These are phyloP conservation scores for Fusarium coicis DNA, from an alignment of 2,329 filamentous ascomycete species.

Conservation along the genomic window DNA sequence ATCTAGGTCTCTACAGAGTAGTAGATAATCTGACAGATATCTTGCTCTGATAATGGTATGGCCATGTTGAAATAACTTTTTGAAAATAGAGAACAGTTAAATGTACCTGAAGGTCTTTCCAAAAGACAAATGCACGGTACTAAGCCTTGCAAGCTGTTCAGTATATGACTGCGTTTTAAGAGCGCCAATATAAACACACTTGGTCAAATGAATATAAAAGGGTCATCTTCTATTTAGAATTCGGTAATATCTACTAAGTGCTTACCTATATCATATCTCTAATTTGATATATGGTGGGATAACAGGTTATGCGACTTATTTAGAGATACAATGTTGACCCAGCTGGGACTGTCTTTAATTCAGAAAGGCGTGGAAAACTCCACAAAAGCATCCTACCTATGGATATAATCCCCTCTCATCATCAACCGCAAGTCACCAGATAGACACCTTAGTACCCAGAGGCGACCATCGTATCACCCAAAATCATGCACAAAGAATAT, in stretches of 20 bases:
- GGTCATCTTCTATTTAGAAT: background rate
- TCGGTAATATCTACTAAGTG: background rate
- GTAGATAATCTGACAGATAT: background rate
- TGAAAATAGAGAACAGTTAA: background rate
- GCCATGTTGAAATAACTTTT: background rate
- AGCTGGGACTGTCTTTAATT: background rate
- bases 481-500: constrained; percentile 32
- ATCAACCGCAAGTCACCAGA: background rate
- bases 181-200: too few relatives aligned
- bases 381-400: background rate
- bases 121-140: too few relatives aligned
- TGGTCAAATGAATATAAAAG: background rate
- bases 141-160: background rate
- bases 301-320: background rate
- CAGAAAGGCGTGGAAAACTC: background rate
- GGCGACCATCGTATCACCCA: background rate
- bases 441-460: background rate
- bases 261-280: background rate
- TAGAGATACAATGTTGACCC: background rate
- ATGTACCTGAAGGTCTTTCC: background rate
- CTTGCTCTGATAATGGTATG: too few relatives aligned
- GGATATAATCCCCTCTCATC: background rate
- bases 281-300: background rate
- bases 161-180: too few relatives aligned
- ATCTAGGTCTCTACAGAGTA: background rate